phyloP scores from a whole-genome alignment of 106 monocot species.

The Dioscorea alata region DNA sequence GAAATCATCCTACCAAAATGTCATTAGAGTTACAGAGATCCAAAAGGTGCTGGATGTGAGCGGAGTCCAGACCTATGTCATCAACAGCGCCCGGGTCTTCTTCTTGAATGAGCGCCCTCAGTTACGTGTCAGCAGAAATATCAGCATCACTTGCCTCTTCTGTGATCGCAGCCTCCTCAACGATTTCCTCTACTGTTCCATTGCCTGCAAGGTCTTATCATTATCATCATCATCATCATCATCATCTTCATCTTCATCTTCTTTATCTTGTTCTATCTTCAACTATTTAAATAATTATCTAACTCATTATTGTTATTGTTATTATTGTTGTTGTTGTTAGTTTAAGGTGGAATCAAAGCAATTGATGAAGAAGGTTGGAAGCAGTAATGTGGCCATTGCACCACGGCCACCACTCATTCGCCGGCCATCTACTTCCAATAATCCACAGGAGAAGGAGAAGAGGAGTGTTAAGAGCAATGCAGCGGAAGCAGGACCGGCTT shows the following conservation, averaged over 20 bases:
- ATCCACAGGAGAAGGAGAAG: too few relatives aligned
- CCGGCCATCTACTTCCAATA: too few relatives aligned
- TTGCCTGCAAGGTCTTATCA: slow-evolving; percentile 47
- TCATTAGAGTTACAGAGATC: slow-evolving; percentile 55
- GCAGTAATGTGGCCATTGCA: too few relatives aligned
- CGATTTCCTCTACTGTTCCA: slow-evolving; percentile 14
- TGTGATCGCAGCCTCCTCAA: slow-evolving; percentile 49
- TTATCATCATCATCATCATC: slow-evolving; percentile 19
- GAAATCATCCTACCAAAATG: slow-evolving; percentile 64
- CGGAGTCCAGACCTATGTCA: slow-evolving; percentile 54
- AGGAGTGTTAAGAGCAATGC: slow-evolving; percentile 38
- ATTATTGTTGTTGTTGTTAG: too few relatives aligned
- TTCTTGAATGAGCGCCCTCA: slow-evolving; percentile 63
- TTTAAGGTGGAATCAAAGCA: background rate
- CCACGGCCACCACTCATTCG: too few relatives aligned
- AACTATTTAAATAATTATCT: too few relatives aligned
- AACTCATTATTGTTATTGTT: too few relatives aligned
- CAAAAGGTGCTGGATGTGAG: slow-evolving; percentile 54
- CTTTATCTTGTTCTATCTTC: too few relatives aligned
- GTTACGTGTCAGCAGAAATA: slow-evolving; percentile 41
- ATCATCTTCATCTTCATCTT: slow-evolving; percentile 2
- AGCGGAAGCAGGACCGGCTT: background rate
- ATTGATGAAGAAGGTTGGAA: slow-evolving; percentile 1
- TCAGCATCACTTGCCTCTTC: slow-evolving; percentile 40
- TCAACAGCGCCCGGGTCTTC: slow-evolving; percentile 58